Base-by-base conservation (phyloP, 805 yeast genomes). In the Metschnikowia dekortorum region DNA sequence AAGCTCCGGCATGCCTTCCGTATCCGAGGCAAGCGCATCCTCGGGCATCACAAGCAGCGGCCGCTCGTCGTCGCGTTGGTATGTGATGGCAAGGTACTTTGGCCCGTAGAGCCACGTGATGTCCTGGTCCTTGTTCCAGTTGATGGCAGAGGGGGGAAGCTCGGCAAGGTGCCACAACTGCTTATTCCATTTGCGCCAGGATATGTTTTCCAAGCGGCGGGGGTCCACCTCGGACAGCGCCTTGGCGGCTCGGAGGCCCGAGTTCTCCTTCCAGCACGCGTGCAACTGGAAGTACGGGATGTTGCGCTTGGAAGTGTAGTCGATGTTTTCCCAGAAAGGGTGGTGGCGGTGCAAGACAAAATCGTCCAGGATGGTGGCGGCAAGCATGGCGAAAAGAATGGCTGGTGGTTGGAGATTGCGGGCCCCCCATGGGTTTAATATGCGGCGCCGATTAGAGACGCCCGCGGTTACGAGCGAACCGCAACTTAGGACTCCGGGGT, bases 41-140 rank as follows among this genome's bases (percentile, higher is more conserved):
- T 29, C 13, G 8, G 57, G 52, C 38, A 55, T 49, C 16, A 40
- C 26, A 16, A 48, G 33, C 26, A 13, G 34, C 9, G 29, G 52
- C 35, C 37, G 30, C 7, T 22, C 6, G 8, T 31, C 35, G 14
- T 28, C 18, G 11, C 42, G 13, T 26, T 44, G 46, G 16, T 28
- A 36, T 9, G 39, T 30, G 16, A 35, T 34, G 34, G 36, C 40
- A 10, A 39, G 46, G 50, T 62, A 63, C 50, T 68, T 67, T 18
- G 84, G 84, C 0, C 84, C 84, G 56, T 75, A 80, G 45, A 80
- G 67, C 69, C 80, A 78, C 4, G 83, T 80, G 44, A 78, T 72
- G 57, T 80, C 84, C 51, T 77, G 76, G 49, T 67, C 72, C 58
- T 80, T 80, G 56, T 69, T 72, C 84, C 84, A 80, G 61, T 80